Conservation (phyloP, 768 basidiomycete genomes). For the Mycena crocata region DNA sequence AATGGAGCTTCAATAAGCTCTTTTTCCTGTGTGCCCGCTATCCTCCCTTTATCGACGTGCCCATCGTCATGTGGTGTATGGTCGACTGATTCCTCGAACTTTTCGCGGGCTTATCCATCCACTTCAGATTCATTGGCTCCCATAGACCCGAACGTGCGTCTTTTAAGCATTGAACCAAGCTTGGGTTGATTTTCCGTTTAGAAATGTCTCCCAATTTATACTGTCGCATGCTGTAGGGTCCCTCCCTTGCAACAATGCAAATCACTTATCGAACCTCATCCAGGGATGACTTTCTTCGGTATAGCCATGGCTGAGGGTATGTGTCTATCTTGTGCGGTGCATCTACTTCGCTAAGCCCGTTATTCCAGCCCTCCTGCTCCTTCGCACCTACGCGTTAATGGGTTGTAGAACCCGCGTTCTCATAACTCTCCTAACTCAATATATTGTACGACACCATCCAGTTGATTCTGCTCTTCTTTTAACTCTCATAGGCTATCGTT, state of each 20-base stretch:
- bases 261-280: too few species aligned
- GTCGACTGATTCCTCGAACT: background rate
- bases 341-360: background rate
- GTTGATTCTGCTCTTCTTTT: background rate
- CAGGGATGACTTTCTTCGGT: constrained; percentile 13
- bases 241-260: background rate
- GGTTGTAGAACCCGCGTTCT: constrained; percentile 19
- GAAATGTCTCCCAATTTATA: constrained; percentile 6
- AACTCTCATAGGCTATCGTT: background rate
- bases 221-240: constrained; percentile 1
- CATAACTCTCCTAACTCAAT: background rate
- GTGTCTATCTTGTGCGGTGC: background rate
- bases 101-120: background rate
- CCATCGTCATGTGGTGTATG: constrained; percentile 35
- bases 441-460: background rate
- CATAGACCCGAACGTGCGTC: background rate
- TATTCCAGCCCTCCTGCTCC: constrained; percentile 29
- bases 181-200: background rate
- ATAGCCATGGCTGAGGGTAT: constrained; percentile 15
- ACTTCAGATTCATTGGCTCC: constrained; percentile 10
- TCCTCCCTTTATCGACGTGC: constrained; percentile 39
- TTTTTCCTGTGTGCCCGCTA: constrained; percentile 41
- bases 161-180: background rate
- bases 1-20: constrained; percentile 39
- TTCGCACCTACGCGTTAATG: constrained; percentile 37